phyloP scores from a whole-genome alignment of 495 filamentous ascomycete species.

The Trichoderma gamsii region DNA sequence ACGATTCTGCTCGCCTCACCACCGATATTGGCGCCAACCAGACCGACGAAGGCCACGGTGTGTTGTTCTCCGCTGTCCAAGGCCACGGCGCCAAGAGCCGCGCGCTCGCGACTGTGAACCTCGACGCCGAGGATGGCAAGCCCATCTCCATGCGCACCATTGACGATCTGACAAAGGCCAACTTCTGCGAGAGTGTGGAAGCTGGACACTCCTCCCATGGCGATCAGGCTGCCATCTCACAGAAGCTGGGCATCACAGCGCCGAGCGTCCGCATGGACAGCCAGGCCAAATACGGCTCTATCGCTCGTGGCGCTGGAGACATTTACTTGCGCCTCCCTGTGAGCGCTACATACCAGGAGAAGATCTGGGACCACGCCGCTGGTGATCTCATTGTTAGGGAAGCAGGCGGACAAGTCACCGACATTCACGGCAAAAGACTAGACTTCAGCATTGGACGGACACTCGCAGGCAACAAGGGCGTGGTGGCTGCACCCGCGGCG shows the following conservation, averaged over 20 bases:
- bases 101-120: slow-evolving; percentile 54
- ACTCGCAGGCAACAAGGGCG: slow-evolving; percentile 80
- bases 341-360: slow-evolving; percentile 85
- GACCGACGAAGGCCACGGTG: slow-evolving; percentile 64
- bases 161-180: slow-evolving; percentile 59
- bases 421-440: slow-evolving; percentile 69
- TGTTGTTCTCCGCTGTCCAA: slow-evolving; percentile 73
- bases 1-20: slow-evolving; percentile 62
- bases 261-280: slow-evolving; percentile 90
- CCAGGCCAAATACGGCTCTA: slow-evolving; percentile 94
- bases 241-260: slow-evolving; percentile 75
- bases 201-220: slow-evolving; percentile 81
- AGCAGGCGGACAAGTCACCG: slow-evolving; percentile 86
- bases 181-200: slow-evolving; percentile 95
- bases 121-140: slow-evolving; percentile 47
- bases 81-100: slow-evolving; percentile 72
- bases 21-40: slow-evolving; percentile 62
- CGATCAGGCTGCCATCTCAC: slow-evolving; percentile 78
- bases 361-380: slow-evolving; percentile 99
- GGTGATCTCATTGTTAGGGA: slow-evolving; percentile 91
- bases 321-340: slow-evolving; percentile 86
- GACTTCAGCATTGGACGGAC: slow-evolving; percentile 86
- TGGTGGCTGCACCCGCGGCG: slow-evolving; percentile 75
- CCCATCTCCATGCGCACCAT: slow-evolving; percentile 72
- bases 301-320: slow-evolving; percentile 92